These are phyloP conservation scores for Nakaseomyces delphensis DNA, from an alignment of 1,139 yeast genomes.

Conservation along the genomic window DNA sequence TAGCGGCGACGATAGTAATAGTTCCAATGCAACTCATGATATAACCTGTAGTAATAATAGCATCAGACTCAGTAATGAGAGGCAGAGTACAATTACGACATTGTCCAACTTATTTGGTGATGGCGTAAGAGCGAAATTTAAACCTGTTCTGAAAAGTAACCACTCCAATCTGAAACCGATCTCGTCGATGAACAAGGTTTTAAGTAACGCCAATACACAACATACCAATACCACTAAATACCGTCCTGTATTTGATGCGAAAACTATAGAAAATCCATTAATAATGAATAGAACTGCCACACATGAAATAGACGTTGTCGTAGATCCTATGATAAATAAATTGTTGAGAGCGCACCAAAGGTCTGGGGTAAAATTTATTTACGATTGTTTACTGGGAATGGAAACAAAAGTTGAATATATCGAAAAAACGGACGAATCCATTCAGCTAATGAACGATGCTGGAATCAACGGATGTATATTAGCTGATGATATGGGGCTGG, in stretches of 20 bases:
- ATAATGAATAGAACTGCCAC: constrained; percentile 37
- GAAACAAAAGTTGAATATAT: constrained; percentile 22
- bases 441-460: constrained; percentile 34
- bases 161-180: neutral
- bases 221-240: constrained; percentile 9
- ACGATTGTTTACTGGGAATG: constrained; percentile 72
- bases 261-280: constrained; percentile 35
- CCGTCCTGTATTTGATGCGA: constrained; percentile 37
- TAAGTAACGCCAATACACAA: neutral
- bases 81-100: neutral
- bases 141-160: constrained; percentile 1
- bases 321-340: constrained; percentile 57
- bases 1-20: neutral
- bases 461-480: constrained; percentile 60
- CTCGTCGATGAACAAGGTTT: neutral
- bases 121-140: constrained; percentile 1
- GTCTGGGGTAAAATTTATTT: constrained; percentile 73
- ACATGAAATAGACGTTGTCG: constrained; percentile 48
- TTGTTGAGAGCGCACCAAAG: constrained; percentile 72
- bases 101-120: constrained; percentile 1
- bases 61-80: neutral
- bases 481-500: constrained; percentile 98
- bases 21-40: neutral
- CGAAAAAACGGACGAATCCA: constrained; percentile 13
- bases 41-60: neutral